These are phyloP conservation scores for Tetrapisispora taiwanensis DNA, from an alignment of 805 yeast species.

Conservation along the genomic window DNA sequence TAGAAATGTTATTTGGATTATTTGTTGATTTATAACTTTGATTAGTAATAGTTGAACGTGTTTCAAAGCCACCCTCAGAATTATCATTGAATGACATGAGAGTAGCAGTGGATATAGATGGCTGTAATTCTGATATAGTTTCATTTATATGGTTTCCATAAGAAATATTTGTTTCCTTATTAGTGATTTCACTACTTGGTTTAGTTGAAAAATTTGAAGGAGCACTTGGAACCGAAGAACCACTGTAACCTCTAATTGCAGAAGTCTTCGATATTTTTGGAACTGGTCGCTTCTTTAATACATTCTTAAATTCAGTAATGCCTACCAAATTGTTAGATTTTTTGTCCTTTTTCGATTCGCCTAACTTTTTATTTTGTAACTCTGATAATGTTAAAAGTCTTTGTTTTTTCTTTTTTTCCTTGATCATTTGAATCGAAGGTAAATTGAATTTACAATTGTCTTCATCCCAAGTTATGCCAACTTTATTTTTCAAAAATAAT, in stretches of 20 bases:
- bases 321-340: background rate
- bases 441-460: background rate
- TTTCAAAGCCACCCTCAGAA: background rate
- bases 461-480: constrained; percentile 14
- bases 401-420: background rate
- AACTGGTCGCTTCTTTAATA: background rate
- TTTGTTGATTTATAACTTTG: background rate
- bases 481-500: constrained; percentile 12
- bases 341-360: background rate
- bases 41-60: background rate
- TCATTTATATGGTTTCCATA: background rate
- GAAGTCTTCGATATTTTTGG: background rate
- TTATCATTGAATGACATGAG: no score
- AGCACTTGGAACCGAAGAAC: constrained; percentile 26
- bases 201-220: constrained; percentile 19
- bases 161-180: background rate
- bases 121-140: no score
- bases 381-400: background rate
- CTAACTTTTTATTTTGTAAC: background rate
- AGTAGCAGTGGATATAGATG: no score
- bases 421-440: background rate
- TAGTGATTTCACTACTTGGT: constrained; percentile 16
- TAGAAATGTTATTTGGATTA: background rate
- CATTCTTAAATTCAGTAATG: constrained; percentile 11
- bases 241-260: constrained; percentile 23